Conservation (phyloP, 2,329 filamentous ascomycete genomes). For the Parastagonospora nodorum region DNA sequence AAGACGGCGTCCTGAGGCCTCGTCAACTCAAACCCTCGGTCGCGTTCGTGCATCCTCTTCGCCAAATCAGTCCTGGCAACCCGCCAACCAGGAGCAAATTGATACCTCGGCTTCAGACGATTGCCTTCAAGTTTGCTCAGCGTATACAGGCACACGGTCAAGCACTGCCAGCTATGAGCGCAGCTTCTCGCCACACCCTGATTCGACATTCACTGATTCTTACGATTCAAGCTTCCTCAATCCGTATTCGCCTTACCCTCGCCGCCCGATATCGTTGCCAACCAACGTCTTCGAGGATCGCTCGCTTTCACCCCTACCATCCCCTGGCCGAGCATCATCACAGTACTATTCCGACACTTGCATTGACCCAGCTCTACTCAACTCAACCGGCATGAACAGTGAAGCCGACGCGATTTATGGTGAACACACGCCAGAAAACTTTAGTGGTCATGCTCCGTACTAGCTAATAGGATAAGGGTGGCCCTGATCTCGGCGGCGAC, state of each 20-base stretch:
- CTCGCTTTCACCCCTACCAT: background rate
- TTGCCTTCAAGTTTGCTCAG: no score
- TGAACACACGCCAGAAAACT: background rate
- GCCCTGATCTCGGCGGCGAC: no score
- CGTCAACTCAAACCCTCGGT: background rate
- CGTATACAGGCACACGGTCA: constrained; percentile 5
- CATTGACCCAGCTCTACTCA: background rate
- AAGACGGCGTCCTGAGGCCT: background rate
- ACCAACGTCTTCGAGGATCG: background rate
- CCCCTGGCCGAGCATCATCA: background rate
- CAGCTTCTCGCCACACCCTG: background rate
- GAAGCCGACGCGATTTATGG: background rate
- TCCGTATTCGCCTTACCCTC: background rate
- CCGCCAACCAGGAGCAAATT: background rate
- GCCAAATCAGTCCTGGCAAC: background rate
- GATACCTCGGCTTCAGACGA: background rate
- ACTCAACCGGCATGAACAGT: background rate
- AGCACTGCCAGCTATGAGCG: background rate
- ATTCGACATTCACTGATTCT: background rate
- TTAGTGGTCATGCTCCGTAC: no score
- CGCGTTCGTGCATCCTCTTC: no score
- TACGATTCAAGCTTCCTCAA: background rate
- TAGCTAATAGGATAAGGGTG: no score
- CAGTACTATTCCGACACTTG: background rate
- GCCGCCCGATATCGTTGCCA: background rate